Evolutionary conservation across 208 protist species (phyloP).

Genomic region (Angomonas ambiguus): DNA sequence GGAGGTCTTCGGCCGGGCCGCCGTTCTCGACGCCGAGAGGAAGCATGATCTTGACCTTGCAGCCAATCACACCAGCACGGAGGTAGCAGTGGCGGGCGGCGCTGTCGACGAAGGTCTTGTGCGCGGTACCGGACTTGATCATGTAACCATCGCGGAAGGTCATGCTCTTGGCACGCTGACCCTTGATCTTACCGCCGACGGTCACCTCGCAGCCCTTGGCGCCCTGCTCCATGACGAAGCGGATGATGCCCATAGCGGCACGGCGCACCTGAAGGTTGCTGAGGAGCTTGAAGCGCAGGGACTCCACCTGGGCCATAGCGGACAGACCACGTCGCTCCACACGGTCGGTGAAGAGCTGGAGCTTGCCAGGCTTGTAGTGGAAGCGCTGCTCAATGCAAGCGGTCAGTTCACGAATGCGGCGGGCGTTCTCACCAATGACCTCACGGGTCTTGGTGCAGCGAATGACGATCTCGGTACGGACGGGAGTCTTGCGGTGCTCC

Average conservation of each 20-base stretch:
- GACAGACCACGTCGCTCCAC: constrained; percentile 97
- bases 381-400: constrained; percentile 98
- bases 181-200: constrained; percentile 99
- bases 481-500: constrained; percentile 95
- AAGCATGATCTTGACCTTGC: constrained; percentile 99
- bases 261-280: constrained; percentile 97
- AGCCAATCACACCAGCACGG: constrained; percentile 97
- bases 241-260: constrained; percentile 98
- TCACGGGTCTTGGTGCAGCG: constrained; percentile 95
- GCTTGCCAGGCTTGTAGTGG: constrained; percentile 91
- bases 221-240: constrained; percentile 98
- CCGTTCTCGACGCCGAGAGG: constrained; percentile 80
- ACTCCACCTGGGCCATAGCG: constrained; percentile 98
- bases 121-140: constrained; percentile 96
- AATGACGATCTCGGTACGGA: constrained; percentile 99
- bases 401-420: constrained; percentile 98
- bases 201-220: constrained; percentile 99
- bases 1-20: constrained; percentile 52
- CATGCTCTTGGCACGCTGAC: constrained; percentile 98
- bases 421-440: constrained; percentile 96
- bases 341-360: constrained; percentile 97
- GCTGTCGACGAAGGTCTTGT: constrained; percentile 92
- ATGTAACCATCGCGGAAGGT: constrained; percentile 99
- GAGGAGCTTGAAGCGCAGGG: constrained; percentile 97
- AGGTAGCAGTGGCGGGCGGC: constrained; percentile 97